These are phyloP conservation scores for Myotisia sp. DNA, from an alignment of 2,329 filamentous ascomycete species.

Conservation along the genomic window DNA sequence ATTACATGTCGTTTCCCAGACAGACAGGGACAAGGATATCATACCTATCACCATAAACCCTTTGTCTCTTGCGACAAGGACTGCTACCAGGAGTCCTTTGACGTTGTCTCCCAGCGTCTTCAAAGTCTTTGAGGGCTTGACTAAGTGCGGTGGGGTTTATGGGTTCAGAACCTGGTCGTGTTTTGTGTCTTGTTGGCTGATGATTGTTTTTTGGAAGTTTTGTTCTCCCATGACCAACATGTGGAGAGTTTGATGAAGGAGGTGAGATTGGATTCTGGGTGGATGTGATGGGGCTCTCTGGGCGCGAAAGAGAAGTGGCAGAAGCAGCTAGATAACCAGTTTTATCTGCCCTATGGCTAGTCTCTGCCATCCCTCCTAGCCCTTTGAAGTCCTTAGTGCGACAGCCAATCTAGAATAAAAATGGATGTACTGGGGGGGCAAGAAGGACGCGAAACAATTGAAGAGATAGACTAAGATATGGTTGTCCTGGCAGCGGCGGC, in stretches of 20 bases:
- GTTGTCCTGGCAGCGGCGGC: too few species aligned
- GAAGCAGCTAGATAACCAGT: background rate
- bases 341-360: background rate
- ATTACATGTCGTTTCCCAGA: background rate
- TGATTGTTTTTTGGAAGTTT: constrained; percentile 7
- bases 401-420: too few species aligned
- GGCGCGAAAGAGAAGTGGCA: background rate
- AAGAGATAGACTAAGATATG: too few species aligned
- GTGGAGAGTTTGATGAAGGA: constrained; percentile 46
- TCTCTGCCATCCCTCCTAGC: constrained; percentile 4
- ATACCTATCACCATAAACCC: constrained; percentile 51
- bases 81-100: constrained; percentile 51
- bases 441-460: too few species aligned
- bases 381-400: too few species aligned
- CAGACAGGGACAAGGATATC: constrained; percentile 1
- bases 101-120: constrained; percentile 43
- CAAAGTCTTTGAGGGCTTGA: constrained; percentile 48
- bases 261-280: constrained; percentile 32
- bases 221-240: constrained; percentile 38
- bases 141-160: constrained; percentile 46
- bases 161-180: constrained; percentile 33
- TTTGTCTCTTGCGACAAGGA: constrained; percentile 54
- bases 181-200: constrained; percentile 16
- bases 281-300: background rate
- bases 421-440: too few species aligned